Conservation (phyloP, 208 protist species). For the Leishmania major region DNA sequence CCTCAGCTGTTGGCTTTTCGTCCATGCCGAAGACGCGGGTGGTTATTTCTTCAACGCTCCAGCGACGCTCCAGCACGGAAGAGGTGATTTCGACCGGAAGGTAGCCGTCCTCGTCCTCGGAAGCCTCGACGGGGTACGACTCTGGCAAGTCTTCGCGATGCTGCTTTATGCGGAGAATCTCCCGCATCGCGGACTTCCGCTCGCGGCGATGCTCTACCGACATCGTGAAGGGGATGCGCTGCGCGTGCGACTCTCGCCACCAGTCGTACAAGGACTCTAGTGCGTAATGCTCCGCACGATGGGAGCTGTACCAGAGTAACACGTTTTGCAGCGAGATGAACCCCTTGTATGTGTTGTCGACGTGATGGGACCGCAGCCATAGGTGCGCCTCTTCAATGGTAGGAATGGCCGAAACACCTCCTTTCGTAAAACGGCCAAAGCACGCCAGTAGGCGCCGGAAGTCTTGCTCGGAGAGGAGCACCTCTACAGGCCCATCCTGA, state of each 20-base stretch:
- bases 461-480: conserved; percentile 27
- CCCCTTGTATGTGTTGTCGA: conserved; percentile 18
- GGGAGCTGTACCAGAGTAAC: conserved; percentile 38
- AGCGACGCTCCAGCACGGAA: conserved; percentile 19
- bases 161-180: conserved; percentile 30
- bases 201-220: conserved; percentile 17
- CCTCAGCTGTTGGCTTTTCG: conserved; percentile 2
- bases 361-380: conserved; percentile 19
- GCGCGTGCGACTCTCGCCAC: conserved; percentile 30
- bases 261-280: conserved; percentile 34
- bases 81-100: conserved; percentile 18
- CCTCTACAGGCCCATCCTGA: neutral
- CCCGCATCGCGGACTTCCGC: conserved; percentile 25
- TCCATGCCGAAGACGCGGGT: conserved; percentile 23
- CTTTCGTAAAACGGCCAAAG: conserved; percentile 24
- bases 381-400: conserved; percentile 12
- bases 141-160: conserved; percentile 23
- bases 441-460: conserved; percentile 20
- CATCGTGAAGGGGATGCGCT: conserved; percentile 27
- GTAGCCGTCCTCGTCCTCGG: conserved; percentile 30
- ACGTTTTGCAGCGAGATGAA: conserved; percentile 29
- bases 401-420: conserved; percentile 12
- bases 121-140: conserved; percentile 23
- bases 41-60: conserved; percentile 20
- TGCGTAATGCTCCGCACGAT: conserved; percentile 28